Base-by-base conservation (phyloP, 768 basidiomycete species). In the Saitozyma sp. region DNA sequence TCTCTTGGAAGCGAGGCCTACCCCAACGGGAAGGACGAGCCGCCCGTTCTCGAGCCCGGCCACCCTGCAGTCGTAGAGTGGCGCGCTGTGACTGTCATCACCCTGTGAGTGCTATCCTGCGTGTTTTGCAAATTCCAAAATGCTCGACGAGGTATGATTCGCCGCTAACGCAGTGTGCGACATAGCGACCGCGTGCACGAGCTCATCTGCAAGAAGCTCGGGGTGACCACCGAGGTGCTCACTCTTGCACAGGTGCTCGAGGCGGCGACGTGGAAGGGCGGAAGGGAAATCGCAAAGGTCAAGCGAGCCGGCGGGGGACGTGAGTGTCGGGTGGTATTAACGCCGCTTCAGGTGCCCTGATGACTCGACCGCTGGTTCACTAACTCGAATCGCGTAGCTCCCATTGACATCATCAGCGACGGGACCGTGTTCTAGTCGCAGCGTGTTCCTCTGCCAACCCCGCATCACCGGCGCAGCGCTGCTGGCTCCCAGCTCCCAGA, bases 241-340 rank as follows among this genome's bases (percentile, higher is more conserved):
- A 84, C 85, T 0, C 84, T 94, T 8, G 88, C 92, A 0, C 95
- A 97, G 77, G 87, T 97, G 0, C 82, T 99, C 41, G 95, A 98
- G 80, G 87, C 88, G 55, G 94, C 93, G 1, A 98, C 93, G 0
- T 99, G 95, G 95, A 95, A 94, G 74, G 92, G 92, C 1, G 95
- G 95, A 4, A 83, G 95, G 5, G 92, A 95, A 80, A 90, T 97
- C 45, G 95, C 95, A 3, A 89, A 87, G 76, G 79, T 83, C 76
- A 87, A 85, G 76, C 81, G 94, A 6, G 89, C 88, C 0, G 87
- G 89, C 8, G 92, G 92, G 0, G 79, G 80, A 29, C 91, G 72
- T 76, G 29, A 29, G 29, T 29, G 29, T 29, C 5, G 29, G 5
- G 2, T 29, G 29, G 5, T 29, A 29, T 29, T 29, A 5, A 5